Conservation (phyloP, 2,329 filamentous ascomycete genomes). For the Dothistroma septosporum region DNA sequence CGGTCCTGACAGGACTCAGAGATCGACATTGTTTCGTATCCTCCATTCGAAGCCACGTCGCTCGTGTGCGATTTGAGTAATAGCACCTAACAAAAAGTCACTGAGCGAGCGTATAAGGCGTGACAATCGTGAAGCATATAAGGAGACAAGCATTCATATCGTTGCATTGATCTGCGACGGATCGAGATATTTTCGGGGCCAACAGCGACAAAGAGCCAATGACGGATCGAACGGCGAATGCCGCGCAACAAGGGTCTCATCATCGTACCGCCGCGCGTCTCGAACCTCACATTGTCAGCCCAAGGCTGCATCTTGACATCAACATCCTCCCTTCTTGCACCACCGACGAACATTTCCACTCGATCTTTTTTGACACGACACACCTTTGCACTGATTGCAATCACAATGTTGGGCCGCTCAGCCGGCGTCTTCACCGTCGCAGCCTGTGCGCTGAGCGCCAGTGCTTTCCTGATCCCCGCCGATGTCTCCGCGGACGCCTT, state of each 20-base stretch:
- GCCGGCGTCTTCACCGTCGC: conserved; percentile 29
- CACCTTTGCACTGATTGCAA: conserved; percentile 14
- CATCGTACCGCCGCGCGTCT: background rate
- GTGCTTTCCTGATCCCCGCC: conserved; percentile 54
- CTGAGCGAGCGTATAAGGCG: background rate
- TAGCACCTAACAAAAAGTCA: background rate
- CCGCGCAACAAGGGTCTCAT: background rate
- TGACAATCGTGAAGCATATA: background rate
- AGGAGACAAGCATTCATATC: background rate
- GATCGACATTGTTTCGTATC: background rate
- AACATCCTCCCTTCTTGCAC: conserved; percentile 1
- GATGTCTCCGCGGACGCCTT: conserved; percentile 38
- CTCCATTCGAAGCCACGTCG: too few species aligned
- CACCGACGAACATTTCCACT: background rate
- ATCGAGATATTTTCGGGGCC: too few species aligned
- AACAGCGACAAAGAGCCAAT: too few species aligned
- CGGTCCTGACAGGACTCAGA: too few species aligned
- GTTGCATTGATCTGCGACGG: background rate
- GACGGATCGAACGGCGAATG: too few species aligned
- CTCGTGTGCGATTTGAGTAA: background rate
- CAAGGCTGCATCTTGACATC: background rate
- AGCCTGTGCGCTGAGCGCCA: conserved; percentile 31
- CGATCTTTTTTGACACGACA: background rate
- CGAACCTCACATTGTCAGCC: background rate
- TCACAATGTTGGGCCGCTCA: conserved; percentile 32